Percentiles rank a stretch among this genome's conserved stretches.
These are phyloP conservation scores for Fusarium hostae DNA, from an alignment of 2,329 filamentous ascomycete genomes.

Conservation along the genomic window DNA sequence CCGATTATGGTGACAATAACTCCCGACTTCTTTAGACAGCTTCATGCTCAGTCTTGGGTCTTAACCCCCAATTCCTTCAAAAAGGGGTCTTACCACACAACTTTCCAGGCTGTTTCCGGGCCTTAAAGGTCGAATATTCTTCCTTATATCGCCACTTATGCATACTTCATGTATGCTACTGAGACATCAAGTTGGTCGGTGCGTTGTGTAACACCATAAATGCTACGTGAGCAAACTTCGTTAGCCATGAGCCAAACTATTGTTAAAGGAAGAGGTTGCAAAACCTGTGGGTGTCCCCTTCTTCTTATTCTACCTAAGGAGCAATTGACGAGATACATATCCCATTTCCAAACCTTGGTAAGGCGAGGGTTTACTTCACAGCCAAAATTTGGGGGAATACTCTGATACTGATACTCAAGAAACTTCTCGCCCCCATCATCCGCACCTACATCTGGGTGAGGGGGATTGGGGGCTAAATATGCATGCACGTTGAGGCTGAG, in stretches of 20 bases:
- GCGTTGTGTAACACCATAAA: not conserved
- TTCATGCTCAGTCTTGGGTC: rapidly evolving
- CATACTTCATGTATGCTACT: not conserved
- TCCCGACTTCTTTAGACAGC: not conserved
- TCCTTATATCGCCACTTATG: not conserved
- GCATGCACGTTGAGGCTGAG: not conserved
- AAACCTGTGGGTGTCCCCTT: not conserved
- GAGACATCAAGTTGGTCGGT: not conserved
- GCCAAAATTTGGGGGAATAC: not conserved
- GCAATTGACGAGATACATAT: rapidly evolving
- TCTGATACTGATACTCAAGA: no score
- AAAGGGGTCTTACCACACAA: not conserved
- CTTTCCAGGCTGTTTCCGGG: not conserved
- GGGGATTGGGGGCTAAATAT: not conserved
- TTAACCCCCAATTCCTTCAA: no score
- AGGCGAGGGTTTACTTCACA: no score
- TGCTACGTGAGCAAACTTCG: not conserved
- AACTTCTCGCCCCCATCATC: not conserved
- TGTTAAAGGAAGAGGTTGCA: not conserved
- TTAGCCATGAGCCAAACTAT: not conserved
- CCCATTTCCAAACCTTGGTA: not conserved
- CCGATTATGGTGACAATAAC: not conserved
- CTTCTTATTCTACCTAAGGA: not conserved
- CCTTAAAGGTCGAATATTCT: not conserved
- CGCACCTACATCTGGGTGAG: not conserved